Evolutionary conservation across 2,329 filamentous ascomycete genomes (phyloP), one percentile per base, ranked within the genome.

Genomic region (Fusarium coffeatum): DNA sequence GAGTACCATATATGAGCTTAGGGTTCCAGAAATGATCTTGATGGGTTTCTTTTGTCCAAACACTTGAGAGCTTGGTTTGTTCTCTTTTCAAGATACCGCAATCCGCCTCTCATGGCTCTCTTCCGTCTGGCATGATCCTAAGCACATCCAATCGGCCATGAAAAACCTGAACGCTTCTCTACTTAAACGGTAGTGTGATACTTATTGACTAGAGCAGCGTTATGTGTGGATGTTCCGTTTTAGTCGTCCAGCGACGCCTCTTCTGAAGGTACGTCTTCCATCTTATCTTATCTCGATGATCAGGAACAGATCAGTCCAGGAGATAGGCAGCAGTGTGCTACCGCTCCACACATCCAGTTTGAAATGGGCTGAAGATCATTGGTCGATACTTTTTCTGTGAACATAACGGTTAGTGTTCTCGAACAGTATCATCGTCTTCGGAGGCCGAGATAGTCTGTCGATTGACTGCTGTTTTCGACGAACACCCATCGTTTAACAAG

Each of bases 141-240:
- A 12, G 11, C 11, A 28, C 27, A 11, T 12, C 27, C 27, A 2
- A 28, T 2, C 5, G 11, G 27, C 27, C 12, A 28, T 1, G 1
- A 11, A 28, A 12, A 12, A 12, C 5, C 27, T 28, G 7, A 32
- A 16, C 1, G 9, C 30, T 32, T 16, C 2, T 15, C 15, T 5
- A 18, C 10, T 10, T 37, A 3, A 37, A 4, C 18, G 9, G 12
- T 11, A 10, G 6, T 37, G 18, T 1, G 16, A n/a, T 11, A 37
- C 0, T n/a, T 9, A 15, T 15, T 7, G 3, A 11, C 1, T 6
- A n/a, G 16, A n/a, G 18, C 34, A 12, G 6, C 34, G 3, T 8
- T 2, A 37, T 7, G 34, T 10, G 16, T 18, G 16, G 11, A 7
- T 9, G 6, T 7, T 37, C 1, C 34, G 34, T 3, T 37, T 37